These are phyloP conservation scores for Colletotrichum lupini DNA, from an alignment of 2,329 filamentous ascomycete genomes.

Conservation along the genomic window DNA sequence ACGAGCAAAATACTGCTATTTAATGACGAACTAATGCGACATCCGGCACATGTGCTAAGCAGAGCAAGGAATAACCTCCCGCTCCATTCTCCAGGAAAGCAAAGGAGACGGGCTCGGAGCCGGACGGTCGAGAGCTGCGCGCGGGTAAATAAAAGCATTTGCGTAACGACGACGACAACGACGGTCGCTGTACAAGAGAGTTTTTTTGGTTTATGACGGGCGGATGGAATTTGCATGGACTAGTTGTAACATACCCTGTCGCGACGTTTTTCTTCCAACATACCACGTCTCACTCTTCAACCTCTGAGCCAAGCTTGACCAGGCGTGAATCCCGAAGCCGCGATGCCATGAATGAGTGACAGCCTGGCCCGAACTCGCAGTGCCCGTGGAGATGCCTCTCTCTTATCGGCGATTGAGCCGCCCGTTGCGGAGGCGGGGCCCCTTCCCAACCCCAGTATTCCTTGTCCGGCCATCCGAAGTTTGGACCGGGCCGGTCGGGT, in stretches of 20 bases:
- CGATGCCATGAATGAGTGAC: not conserved
- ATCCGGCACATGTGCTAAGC: conserved; percentile 16
- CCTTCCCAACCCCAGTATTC: not conserved
- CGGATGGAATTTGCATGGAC: conserved; percentile 28
- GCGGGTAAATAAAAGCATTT: conserved; percentile 34
- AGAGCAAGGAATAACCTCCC: conserved; percentile 6
- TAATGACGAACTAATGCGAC: conserved; percentile 35
- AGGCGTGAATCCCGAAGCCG: not conserved
- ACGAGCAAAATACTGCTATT: conserved; percentile 22
- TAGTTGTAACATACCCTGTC: conserved; percentile 35
- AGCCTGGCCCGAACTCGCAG: not conserved
- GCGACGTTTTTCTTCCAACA: conserved; percentile 31
- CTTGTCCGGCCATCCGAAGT: not conserved
- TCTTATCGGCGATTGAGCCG: not conserved
- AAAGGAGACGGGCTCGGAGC: not conserved
- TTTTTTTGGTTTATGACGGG: conserved; percentile 29
- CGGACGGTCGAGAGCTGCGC: not conserved
- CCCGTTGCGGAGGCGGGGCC: not conserved
- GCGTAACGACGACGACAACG: conserved; percentile 15
- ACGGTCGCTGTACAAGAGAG: conserved; percentile 26
- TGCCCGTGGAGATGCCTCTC: not conserved
- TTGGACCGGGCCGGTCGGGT: conserved; percentile 27
- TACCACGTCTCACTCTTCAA: conserved; percentile 1
- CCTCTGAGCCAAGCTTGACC: not conserved
- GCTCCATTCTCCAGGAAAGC: conserved; percentile 10